Percentiles rank a stretch among this genome's conserved stretches.
Conservation (phyloP, 75 land plant species). For the Larix kaempferi region DNA sequence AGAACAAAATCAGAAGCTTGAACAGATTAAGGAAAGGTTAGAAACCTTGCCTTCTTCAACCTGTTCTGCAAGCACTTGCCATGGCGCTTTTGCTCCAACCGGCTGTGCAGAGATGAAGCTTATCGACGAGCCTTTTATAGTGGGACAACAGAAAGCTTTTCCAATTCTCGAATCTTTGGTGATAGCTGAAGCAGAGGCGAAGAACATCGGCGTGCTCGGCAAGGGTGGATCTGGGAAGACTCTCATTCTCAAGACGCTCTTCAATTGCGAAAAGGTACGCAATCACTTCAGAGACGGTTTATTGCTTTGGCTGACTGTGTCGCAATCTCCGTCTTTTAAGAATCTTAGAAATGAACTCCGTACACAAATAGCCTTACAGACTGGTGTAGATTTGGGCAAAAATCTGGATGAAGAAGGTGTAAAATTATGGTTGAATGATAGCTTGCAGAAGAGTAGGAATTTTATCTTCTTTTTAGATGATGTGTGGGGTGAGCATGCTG, state of each 20-base stretch:
- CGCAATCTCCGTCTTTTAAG: background rate
- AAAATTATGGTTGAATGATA: background rate
- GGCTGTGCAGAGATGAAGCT: too few relatives aligned
- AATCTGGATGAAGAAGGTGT: background rate
- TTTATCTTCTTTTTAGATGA: background rate
- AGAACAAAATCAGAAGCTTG: too few relatives aligned
- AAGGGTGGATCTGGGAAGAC: background rate
- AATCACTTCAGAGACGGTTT: background rate
- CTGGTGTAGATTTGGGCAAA: background rate
- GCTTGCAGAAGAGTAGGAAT: background rate
- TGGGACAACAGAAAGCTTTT: too few relatives aligned
- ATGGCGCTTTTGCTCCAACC: too few relatives aligned
- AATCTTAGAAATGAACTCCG: background rate
- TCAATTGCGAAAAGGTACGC: background rate
- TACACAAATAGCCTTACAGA: background rate
- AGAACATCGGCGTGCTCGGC: background rate
- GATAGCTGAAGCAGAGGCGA: too few relatives aligned
- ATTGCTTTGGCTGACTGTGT: background rate
- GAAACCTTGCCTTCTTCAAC: too few relatives aligned
- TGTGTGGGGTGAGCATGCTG: background rate
- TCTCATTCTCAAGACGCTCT: background rate
- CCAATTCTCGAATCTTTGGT: too few relatives aligned
- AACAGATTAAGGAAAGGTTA: too few relatives aligned
- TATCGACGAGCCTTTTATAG: too few relatives aligned
- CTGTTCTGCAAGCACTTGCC: too few relatives aligned